phyloP scores from a whole-genome alignment of 257 asterid species.

The Echium plantagineum region DNA sequence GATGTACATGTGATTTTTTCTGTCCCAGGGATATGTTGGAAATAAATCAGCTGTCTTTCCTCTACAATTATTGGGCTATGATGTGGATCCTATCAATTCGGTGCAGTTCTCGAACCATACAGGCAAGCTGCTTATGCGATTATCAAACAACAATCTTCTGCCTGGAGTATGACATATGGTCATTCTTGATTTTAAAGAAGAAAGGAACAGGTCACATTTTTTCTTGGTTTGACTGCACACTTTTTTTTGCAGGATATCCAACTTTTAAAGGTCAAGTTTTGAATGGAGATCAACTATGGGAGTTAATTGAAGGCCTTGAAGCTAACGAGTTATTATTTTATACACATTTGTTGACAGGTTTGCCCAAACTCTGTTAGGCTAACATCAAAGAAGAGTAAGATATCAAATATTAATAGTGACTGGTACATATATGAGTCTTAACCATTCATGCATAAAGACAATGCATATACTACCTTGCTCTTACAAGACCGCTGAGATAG shows the following conservation, averaged over 20 bases:
- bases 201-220: not conserved
- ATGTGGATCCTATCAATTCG: conserved; percentile 92
- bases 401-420: not conserved
- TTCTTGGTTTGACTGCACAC: conserved; percentile 14
- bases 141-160: conserved; percentile 27
- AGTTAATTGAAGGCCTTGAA: conserved; percentile 79
- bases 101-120: conserved; percentile 99
- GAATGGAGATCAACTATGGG: conserved; percentile 97
- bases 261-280: conserved; percentile 93
- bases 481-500: not conserved
- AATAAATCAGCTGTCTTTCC: conserved; percentile 98
- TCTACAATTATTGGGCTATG: conserved; percentile 87
- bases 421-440: not conserved
- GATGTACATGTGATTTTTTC: conserved; percentile 7
- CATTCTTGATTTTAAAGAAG: conserved; percentile 25
- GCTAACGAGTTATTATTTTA: conserved; percentile 78
- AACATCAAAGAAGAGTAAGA: not conserved
- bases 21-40: conserved; percentile 84
- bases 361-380: not conserved
- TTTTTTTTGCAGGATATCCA: conserved; percentile 73
- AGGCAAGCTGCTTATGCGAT: conserved; percentile 72
- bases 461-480: not conserved
- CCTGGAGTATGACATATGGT: conserved; percentile 33
- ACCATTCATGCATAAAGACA: not conserved
- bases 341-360: conserved; percentile 96